Conservation (phyloP, 768 basidiomycete species). For the Royoungia palumana region DNA sequence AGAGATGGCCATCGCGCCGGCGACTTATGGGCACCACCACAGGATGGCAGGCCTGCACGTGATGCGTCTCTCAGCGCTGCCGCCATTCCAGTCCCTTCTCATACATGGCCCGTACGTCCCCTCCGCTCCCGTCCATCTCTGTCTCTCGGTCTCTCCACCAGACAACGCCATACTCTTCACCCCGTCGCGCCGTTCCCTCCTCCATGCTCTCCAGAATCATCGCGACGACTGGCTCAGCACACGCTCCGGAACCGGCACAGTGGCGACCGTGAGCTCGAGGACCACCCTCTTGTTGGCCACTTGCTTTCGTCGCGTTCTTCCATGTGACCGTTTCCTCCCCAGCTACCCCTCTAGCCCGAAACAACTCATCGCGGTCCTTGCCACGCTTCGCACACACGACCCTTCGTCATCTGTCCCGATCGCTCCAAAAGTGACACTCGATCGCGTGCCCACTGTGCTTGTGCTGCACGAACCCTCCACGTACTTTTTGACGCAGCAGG, state of each 20-base stretch:
- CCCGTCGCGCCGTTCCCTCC: conserved; percentile 47
- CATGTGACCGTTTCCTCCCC: conserved; percentile 10
- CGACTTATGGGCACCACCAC: conserved; percentile 7
- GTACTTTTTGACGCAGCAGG: conserved; percentile 41
- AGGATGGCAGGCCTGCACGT: conserved; percentile 24
- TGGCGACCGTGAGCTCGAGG: conserved; percentile 37
- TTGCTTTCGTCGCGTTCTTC: conserved; percentile 1
- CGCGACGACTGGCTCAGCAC: conserved; percentile 46
- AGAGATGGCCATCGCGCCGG: too few relatives aligned
- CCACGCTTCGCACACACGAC: conserved; percentile 41
- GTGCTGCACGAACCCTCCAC: conserved; percentile 59
- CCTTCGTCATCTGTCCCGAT: conserved; percentile 19
- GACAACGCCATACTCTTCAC: conserved; percentile 47
- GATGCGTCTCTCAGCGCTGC: conserved; percentile 46
- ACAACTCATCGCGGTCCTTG: conserved; percentile 52
- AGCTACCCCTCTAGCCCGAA: conserved; percentile 65
- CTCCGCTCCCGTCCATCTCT: conserved; percentile 68
- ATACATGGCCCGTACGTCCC: conserved; percentile 61
- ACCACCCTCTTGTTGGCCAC: conserved; percentile 55
- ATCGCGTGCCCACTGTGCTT: conserved; percentile 46
- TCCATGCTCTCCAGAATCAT: conserved; percentile 40
- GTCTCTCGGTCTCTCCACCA: conserved; percentile 43
- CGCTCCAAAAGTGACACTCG: conserved; percentile 34
- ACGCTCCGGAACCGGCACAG: conserved; percentile 38
- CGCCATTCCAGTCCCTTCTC: conserved; percentile 55